phyloP scores from a whole-genome alignment of 129 eudicot species.

The Sambucus nigra region DNA sequence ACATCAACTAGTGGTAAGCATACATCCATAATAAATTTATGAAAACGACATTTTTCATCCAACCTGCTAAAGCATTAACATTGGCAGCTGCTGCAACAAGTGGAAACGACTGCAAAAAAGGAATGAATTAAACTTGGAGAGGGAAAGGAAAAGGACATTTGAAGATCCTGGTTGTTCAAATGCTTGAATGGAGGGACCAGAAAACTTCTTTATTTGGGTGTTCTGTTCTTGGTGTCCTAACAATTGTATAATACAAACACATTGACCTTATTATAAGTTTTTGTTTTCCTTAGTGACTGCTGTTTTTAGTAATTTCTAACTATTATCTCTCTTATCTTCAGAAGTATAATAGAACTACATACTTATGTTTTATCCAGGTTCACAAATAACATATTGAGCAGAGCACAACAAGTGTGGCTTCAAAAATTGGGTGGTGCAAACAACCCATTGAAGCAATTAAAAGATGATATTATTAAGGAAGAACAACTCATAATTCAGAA shows the following conservation, averaged over 20 bases:
- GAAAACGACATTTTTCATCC: conserved; percentile 89
- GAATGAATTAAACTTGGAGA: conserved; percentile 3
- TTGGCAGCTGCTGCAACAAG: conserved; percentile 63
- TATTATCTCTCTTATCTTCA: background rate
- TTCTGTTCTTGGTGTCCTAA: no score
- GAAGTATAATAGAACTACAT: no score
- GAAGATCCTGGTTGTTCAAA: no score
- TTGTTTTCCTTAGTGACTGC: no score
- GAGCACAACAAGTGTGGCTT: conserved; percentile 86
- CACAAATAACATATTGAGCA: conserved; percentile 83
- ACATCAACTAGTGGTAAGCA: no score
- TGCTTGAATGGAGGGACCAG: no score
- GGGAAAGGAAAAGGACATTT: no score
- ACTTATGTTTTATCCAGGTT: conserved; percentile 57
- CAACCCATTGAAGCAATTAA: conserved; percentile 41
- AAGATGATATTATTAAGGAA: conserved; percentile 36
- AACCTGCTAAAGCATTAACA: conserved; percentile 79
- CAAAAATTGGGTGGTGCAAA: conserved; percentile 94
- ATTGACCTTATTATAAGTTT: no score
- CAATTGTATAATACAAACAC: no score
- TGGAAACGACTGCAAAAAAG: conserved; percentile 58
- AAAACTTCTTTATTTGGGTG: no score
- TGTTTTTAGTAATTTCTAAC: no score
- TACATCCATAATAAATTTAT: no score
- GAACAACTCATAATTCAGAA: conserved; percentile 34